These are phyloP conservation scores for Pleurotus salmoneostramineus DNA, from an alignment of 768 basidiomycete species.

Conservation along the genomic window DNA sequence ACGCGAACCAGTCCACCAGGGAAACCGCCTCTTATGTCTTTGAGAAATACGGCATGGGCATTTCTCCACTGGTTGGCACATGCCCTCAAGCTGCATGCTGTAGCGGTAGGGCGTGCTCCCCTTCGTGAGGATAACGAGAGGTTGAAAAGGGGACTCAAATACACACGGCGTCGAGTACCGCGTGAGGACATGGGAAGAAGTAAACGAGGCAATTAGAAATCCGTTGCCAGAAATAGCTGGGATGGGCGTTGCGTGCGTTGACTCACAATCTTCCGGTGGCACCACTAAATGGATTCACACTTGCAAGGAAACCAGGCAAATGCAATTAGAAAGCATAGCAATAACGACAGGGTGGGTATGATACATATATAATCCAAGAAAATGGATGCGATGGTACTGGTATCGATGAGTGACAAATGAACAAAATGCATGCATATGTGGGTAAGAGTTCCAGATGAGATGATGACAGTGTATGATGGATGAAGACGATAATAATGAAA, in stretches of 20 bases:
- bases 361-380: slow-evolving; percentile 6
- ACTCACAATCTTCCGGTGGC: too few relatives aligned
- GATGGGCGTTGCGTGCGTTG: too few relatives aligned
- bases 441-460: slow-evolving; percentile 1
- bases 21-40: background rate
- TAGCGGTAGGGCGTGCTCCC: background rate
- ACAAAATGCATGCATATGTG: background rate
- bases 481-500: slow-evolving; percentile 1
- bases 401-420: background rate
- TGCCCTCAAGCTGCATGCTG: background rate
- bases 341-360: slow-evolving; percentile 2
- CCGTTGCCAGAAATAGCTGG: too few relatives aligned
- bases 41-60: background rate
- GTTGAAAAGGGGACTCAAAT: background rate
- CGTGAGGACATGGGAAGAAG: slow-evolving; percentile 3
- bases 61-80: background rate
- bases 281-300: background rate
- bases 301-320: background rate
- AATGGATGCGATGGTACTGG: background rate
- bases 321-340: background rate
- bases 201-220: too few relatives aligned
- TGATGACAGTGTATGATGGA: background rate
- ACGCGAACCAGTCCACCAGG: background rate
- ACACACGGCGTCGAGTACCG: background rate
- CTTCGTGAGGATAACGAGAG: background rate